Evolutionary conservation across 805 yeast genomes (phyloP).

Genomic region (Cyberlindnera maclurae): DNA sequence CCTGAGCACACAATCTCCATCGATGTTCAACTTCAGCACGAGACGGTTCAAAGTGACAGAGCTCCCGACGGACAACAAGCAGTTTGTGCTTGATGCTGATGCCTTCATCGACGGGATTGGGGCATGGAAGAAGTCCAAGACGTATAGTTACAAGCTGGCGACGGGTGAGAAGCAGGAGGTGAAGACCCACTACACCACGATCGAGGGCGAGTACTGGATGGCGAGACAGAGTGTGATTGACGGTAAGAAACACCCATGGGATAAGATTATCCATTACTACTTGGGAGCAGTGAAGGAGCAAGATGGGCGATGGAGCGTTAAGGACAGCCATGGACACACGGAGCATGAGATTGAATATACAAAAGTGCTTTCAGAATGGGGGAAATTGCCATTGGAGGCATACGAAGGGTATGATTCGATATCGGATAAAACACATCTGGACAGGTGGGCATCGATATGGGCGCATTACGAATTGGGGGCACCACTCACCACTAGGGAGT

Average conservation of each 20-base stretch:
- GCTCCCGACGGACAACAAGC: constrained; percentile 13
- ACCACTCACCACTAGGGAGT: constrained; percentile 30
- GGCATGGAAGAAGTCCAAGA: constrained; percentile 28
- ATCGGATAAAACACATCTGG: constrained; percentile 4
- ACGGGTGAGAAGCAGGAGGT: constrained; percentile 23
- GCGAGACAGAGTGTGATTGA: constrained; percentile 25
- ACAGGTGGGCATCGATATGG: constrained; percentile 25
- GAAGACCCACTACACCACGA: constrained; percentile 24
- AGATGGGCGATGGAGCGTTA: constrained; percentile 8
- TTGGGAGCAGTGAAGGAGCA: constrained; percentile 22
- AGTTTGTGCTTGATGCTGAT: constrained; percentile 21
- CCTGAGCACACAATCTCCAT: too few relatives aligned
- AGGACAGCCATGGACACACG: constrained; percentile 26
- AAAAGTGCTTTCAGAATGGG: constrained; percentile 25
- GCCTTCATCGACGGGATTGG: constrained; percentile 18
- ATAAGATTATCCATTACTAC: constrained; percentile 22
- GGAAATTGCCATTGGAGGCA: constrained; percentile 17
- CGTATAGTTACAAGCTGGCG: constrained; percentile 22
- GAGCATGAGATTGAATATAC: constrained; percentile 29
- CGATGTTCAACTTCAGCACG: constrained; percentile 13
- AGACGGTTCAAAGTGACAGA: constrained; percentile 8
- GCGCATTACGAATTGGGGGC: constrained; percentile 32
- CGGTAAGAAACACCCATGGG: constrained; percentile 19
- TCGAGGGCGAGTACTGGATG: constrained; percentile 28
- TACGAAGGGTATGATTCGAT: constrained; percentile 11